Evolutionary conservation across 2,329 filamentous ascomycete genomes (phyloP).

Genomic region (Chaetomiaceae sp.): DNA sequence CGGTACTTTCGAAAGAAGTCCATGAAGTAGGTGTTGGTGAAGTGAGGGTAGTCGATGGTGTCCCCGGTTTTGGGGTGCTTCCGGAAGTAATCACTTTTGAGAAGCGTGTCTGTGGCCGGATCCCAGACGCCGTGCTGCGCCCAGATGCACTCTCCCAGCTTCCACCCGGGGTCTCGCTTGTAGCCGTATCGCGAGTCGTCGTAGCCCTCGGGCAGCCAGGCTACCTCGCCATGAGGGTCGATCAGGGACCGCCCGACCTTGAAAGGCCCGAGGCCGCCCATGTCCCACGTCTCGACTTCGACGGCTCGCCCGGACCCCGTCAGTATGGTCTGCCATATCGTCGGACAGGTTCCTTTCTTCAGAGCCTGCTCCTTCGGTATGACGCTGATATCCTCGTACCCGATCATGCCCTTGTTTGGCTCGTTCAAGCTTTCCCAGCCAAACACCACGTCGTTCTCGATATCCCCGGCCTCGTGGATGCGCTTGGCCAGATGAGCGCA

Average conservation of each 20-base stretch:
- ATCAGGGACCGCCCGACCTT: conserved; percentile 79
- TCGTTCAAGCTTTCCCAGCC: conserved; percentile 98
- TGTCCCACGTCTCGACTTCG: conserved; percentile 88
- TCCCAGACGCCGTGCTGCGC: conserved; percentile 97
- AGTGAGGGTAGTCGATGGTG: conserved; percentile 72
- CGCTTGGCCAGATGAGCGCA: conserved; percentile 75
- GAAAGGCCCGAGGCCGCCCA: conserved; percentile 87
- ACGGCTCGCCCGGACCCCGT: conserved; percentile 87
- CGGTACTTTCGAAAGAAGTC: conserved; percentile 74
- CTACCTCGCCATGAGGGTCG: conserved; percentile 79
- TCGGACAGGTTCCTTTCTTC: conserved; percentile 89
- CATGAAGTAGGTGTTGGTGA: conserved; percentile 91
- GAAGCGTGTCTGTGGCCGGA: conserved; percentile 66
- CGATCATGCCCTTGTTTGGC: conserved; percentile 83
- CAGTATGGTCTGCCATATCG: conserved; percentile 88
- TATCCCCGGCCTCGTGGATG: conserved; percentile 83
- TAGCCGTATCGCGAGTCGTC: conserved; percentile 87
- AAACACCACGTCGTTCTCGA: conserved; percentile 82
- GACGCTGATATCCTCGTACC: conserved; percentile 72
- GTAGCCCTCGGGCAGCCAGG: conserved; percentile 79
- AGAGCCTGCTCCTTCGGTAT: conserved; percentile 85
- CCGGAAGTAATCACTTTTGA: conserved; percentile 84
- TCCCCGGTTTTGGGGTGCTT: conserved; percentile 72
- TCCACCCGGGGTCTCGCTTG: conserved; percentile 84
- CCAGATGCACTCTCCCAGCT: conserved; percentile 92